Conservation (phyloP, 202 grass and related monocot species). For the Musa balbisiana region DNA sequence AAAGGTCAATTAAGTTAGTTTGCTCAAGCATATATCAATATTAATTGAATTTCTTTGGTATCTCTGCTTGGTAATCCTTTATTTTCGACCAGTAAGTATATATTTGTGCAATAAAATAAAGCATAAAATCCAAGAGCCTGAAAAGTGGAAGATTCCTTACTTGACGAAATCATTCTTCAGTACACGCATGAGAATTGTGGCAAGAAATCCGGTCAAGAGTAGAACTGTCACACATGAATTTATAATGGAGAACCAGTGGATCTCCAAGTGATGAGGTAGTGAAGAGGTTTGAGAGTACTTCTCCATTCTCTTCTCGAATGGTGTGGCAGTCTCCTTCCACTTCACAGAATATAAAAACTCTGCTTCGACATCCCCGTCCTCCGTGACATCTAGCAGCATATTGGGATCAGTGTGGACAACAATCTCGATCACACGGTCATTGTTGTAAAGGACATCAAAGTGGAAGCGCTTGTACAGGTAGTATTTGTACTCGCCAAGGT, state of each 20-base stretch:
- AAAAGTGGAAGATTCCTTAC: background rate
- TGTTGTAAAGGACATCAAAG: slow-evolving; percentile 3
- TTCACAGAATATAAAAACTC: slow-evolving; percentile 14
- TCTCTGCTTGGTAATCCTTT: background rate
- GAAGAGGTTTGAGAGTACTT: slow-evolving; percentile 4
- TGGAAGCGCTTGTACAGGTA: slow-evolving; percentile 10
- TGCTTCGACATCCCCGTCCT: background rate
- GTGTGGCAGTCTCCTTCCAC: background rate
- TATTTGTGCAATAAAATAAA: background rate
- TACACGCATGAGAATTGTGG: slow-evolving; percentile 6
- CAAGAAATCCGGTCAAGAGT: slow-evolving; percentile 13
- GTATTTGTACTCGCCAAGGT: slow-evolving; percentile 4
- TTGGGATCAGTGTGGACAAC: slow-evolving; percentile 4
- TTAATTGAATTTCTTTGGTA: background rate
- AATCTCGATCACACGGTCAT: slow-evolving; percentile 6
- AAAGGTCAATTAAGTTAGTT: too few species aligned
- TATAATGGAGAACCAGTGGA: slow-evolving; percentile 15
- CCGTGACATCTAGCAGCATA: background rate
- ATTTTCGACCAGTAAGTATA: background rate
- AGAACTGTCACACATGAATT: slow-evolving; percentile 12
- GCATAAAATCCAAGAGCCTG: background rate
- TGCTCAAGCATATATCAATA: too few species aligned
- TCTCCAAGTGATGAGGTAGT: slow-evolving; percentile 2
- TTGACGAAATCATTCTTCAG: slow-evolving; percentile 10
- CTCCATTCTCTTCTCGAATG: slow-evolving; percentile 11